Conservation (phyloP, 176 grass and related monocot genomes). For the Cymbopogon citratus region DNA sequence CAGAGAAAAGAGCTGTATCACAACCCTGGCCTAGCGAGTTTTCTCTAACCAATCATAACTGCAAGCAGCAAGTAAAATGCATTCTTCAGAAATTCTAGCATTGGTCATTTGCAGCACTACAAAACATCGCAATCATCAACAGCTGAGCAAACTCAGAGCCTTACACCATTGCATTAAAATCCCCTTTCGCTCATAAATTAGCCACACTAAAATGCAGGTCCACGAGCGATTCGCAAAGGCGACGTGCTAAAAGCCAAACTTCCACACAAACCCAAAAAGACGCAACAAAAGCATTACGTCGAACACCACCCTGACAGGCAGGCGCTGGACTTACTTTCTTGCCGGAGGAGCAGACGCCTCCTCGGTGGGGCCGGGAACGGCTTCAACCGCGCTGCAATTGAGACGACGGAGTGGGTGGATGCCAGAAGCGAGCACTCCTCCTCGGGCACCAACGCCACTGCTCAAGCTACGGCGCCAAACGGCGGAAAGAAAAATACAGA, state of each 20-base stretch:
- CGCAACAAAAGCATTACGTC: conserved; percentile 21
- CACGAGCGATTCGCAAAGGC: not conserved
- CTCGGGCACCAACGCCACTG: conserved; percentile 20
- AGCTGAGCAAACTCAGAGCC: not conserved
- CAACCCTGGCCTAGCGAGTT: not conserved
- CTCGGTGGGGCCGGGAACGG: not conserved
- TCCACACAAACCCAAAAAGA: not conserved
- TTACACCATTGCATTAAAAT: not conserved
- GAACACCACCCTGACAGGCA: conserved; percentile 13
- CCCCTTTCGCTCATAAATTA: not conserved
- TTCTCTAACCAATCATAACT: not conserved
- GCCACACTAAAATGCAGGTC: not conserved
- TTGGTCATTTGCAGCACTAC: not conserved
- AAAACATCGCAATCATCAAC: not conserved
- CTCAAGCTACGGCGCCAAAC: conserved; percentile 23
- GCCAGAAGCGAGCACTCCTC: conserved; percentile 22
- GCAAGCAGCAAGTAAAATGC: not conserved
- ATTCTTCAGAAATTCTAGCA: not conserved
- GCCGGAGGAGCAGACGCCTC: conserved; percentile 29
- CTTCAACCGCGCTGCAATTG: conserved; percentile 27
- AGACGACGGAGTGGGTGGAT: conserved; percentile 18
- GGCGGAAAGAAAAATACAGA: not conserved
- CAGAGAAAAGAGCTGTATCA: not conserved
- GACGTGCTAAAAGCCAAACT: not conserved
- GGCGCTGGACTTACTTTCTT: conserved; percentile 27